phyloP scores from a whole-genome alignment of 192 early-diverging fungal genomes.

The Pilobolus umbonatus region DNA sequence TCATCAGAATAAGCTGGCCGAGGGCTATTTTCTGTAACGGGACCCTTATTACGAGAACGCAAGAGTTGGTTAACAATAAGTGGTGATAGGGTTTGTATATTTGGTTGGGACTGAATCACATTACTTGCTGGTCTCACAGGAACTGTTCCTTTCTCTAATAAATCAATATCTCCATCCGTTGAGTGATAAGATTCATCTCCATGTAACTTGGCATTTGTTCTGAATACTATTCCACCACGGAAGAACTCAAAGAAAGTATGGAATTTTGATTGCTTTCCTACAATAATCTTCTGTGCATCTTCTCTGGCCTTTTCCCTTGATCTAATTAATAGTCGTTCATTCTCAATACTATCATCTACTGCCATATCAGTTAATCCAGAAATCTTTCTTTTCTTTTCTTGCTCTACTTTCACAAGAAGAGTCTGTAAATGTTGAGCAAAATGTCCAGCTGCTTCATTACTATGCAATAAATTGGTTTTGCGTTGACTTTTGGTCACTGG shows the following conservation, averaged over 20 bases:
- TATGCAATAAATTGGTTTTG: neutral
- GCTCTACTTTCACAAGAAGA: constrained; percentile 11
- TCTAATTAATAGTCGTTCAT: neutral
- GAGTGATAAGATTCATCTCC: no score
- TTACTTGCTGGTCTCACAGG: no score
- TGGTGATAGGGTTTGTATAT: no score
- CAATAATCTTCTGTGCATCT: neutral
- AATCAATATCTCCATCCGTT: no score
- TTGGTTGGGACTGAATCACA: no score
- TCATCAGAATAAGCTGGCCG: no score
- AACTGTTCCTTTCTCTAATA: no score
- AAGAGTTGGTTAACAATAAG: no score
- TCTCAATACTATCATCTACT: neutral
- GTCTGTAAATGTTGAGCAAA: constrained; percentile 11
- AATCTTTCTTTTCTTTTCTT: no score
- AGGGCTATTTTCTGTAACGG: no score
- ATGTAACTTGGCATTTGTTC: no score
- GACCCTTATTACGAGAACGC: no score
- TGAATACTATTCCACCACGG: neutral
- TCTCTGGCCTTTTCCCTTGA: neutral
- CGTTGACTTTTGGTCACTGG: neutral
- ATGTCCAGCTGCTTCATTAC: neutral
- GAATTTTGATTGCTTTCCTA: neutral
- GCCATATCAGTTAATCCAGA: neutral
- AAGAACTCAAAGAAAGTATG: neutral